Conservation (phyloP, 495 filamentous ascomycete species). For the Penicillium diatomitis region DNA sequence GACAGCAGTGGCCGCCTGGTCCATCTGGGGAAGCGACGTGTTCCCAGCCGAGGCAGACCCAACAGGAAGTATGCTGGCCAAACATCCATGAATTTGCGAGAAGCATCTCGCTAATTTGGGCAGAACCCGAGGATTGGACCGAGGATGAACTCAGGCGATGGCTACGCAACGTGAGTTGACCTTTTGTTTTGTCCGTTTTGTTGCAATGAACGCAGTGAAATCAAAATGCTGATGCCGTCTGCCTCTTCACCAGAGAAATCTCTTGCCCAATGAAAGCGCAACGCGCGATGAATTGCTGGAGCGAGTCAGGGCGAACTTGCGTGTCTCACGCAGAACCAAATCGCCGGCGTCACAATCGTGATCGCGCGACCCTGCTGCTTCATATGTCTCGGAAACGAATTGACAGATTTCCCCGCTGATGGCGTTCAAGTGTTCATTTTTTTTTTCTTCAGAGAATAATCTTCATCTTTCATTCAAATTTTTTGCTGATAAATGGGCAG, state of each 20-base stretch:
- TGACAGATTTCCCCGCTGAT: background rate
- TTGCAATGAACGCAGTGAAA: background rate
- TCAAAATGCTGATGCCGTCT: background rate
- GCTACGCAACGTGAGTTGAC: conserved; percentile 58
- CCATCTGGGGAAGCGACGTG: conserved; percentile 74
- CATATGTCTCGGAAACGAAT: background rate
- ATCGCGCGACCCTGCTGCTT: background rate
- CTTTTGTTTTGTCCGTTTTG: background rate
- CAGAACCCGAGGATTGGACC: conserved; percentile 64
- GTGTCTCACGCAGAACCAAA: conserved; percentile 28
- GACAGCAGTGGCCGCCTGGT: conserved; percentile 72
- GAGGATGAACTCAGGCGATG: conserved; percentile 62
- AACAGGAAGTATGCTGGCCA: conserved; percentile 48
- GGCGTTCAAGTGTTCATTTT: background rate
- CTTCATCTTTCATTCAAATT: too few species aligned
- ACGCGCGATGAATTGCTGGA: conserved; percentile 71
- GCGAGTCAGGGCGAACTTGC: conserved; percentile 70
- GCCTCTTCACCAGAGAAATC: conserved; percentile 49
- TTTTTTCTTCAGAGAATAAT: too few species aligned
- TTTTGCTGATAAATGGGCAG: background rate
- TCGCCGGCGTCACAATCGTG: conserved; percentile 3
- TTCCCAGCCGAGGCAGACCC: conserved; percentile 67
- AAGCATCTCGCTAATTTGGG: background rate
- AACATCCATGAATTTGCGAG: background rate
- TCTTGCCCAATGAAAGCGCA: conserved; percentile 56